A percentile compares a stretch with the other conserved stretches of the same genome.
Evolutionary conservation across 768 basidiomycete genomes (phyloP).

Genomic region (Neoboletus brunneissimus): DNA sequence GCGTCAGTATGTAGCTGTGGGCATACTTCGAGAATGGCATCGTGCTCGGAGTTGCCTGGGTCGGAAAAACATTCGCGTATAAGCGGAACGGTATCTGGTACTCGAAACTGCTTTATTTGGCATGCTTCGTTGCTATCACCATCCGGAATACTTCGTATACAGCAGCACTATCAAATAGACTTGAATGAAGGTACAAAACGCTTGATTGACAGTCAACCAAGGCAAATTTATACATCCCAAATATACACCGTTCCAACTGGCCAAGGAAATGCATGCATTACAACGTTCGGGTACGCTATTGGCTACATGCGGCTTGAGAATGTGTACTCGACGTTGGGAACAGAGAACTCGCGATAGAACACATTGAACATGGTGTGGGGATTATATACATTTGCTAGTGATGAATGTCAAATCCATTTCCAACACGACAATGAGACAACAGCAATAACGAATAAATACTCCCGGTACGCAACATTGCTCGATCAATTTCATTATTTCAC

Average conservation of each 20-base stretch:
- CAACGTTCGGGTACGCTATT: constrained; percentile 9
- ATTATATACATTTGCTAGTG: constrained; percentile 4
- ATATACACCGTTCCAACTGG: neutral
- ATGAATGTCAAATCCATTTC: constrained; percentile 6
- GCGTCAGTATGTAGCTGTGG: no score
- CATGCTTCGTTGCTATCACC: no score
- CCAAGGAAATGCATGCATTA: neutral
- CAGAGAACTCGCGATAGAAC: neutral
- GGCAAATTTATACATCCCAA: neutral
- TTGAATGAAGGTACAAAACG: neutral
- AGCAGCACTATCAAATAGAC: neutral
- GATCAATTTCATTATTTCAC: constrained; percentile 1
- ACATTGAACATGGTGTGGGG: neutral
- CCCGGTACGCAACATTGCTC: neutral
- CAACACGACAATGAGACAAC: constrained; percentile 25
- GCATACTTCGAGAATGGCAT: neutral
- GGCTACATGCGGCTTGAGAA: constrained; percentile 4
- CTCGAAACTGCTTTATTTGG: neutral
- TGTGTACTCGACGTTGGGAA: neutral
- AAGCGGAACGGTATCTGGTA: neutral
- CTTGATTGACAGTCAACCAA: neutral
- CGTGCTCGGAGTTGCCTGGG: neutral
- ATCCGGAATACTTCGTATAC: neutral
- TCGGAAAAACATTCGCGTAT: neutral
- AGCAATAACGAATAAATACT: constrained; percentile 38